Evolutionary conservation across 2,329 filamentous ascomycete genomes (phyloP).

Genomic region (Penicillium crustosum): DNA sequence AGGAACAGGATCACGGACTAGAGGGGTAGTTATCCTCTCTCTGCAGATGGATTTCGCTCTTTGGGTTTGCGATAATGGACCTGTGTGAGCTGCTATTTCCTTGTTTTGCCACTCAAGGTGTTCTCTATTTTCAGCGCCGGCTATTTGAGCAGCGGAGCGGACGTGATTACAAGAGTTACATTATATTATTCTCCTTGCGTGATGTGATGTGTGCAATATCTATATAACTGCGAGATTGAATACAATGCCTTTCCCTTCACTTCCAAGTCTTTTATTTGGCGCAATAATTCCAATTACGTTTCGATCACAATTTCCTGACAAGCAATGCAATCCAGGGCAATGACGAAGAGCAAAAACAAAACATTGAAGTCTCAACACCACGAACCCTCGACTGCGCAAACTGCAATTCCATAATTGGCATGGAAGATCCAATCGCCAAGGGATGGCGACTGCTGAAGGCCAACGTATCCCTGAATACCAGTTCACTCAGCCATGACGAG

Average conservation of each 20-base stretch:
- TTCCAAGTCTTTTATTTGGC: neutral
- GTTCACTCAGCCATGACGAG: constrained; percentile 16
- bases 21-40: constrained; percentile 37
- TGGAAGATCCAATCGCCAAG: constrained; percentile 43
- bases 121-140: constrained; percentile 18
- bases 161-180: constrained; percentile 42
- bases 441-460: constrained; percentile 55
- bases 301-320: constrained; percentile 14
- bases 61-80: constrained; percentile 16
- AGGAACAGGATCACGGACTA: neutral
- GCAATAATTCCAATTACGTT: neutral
- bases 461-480: constrained; percentile 33
- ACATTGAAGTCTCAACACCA: constrained; percentile 31
- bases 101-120: constrained; percentile 4
- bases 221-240: constrained; percentile 8
- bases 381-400: constrained; percentile 31
- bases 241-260: constrained; percentile 5
- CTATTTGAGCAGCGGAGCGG: constrained; percentile 27
- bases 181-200: constrained; percentile 10
- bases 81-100: constrained; percentile 3
- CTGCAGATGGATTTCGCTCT: constrained; percentile 38
- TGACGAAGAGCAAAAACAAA: constrained; percentile 35
- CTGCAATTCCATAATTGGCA: constrained; percentile 35
- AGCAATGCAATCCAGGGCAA: constrained; percentile 16
- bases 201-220: neutral